These are phyloP conservation scores for Earliella scabrosa DNA, from an alignment of 1,284 basidiomycete genomes.

Conservation along the genomic window DNA sequence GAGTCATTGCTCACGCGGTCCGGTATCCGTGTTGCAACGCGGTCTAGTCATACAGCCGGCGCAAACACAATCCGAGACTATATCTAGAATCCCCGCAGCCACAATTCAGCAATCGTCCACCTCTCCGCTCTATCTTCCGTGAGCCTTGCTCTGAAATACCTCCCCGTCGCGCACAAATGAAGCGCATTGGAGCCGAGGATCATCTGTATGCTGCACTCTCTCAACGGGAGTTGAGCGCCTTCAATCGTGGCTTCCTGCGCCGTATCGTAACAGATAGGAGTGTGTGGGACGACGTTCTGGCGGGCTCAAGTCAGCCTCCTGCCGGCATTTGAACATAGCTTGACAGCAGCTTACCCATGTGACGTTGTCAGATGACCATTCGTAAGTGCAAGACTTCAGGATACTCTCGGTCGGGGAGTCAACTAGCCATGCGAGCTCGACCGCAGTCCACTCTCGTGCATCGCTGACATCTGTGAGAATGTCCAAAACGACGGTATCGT, in stretches of 20 bases:
- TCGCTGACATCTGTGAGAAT: conserved; percentile 36
- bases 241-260: conserved; percentile 7
- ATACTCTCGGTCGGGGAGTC: conserved; percentile 43
- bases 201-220: conserved; percentile 42
- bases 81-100: conserved; percentile 39
- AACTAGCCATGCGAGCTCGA: conserved; percentile 52
- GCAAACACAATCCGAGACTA: neutral
- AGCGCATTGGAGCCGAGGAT: conserved; percentile 25
- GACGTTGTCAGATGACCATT: conserved; percentile 43
- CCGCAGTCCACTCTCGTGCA: conserved; percentile 22
- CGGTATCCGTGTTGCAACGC: too few relatives aligned
- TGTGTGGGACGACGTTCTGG: conserved; percentile 15
- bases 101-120: conserved; percentile 55
- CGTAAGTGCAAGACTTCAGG: conserved; percentile 40
- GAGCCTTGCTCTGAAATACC: conserved; percentile 43
- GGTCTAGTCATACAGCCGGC: too few relatives aligned
- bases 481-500: conserved; percentile 55
- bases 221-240: conserved; percentile 9
- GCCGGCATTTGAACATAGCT: neutral
- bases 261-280: conserved; percentile 24
- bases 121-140: conserved; percentile 33
- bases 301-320: conserved; percentile 14
- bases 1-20: too few relatives aligned
- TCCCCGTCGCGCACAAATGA: conserved; percentile 18
- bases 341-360: conserved; percentile 45